Evolutionary conservation across 208 protist species (phyloP).

Genomic region (Acanthamoeba healyi): DNA sequence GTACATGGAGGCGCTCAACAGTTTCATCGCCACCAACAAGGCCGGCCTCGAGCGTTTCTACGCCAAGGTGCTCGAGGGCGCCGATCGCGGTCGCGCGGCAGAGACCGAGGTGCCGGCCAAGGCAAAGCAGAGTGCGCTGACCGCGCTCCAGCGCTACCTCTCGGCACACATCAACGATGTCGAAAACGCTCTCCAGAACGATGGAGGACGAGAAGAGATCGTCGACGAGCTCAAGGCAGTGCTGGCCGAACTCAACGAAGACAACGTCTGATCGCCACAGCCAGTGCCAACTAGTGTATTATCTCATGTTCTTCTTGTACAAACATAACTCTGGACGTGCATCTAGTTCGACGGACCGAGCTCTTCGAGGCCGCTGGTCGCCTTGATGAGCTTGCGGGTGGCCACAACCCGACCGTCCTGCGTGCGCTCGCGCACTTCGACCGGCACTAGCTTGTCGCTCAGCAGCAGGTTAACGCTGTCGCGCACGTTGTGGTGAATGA

Average conservation of each 20-base stretch:
- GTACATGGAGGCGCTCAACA: slow-evolving; percentile 80
- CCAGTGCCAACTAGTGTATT: too few relatives aligned
- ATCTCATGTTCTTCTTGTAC: too few relatives aligned
- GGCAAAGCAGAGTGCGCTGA: not conserved
- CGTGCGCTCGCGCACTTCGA: not conserved
- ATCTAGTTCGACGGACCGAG: too few relatives aligned
- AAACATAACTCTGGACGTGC: too few relatives aligned
- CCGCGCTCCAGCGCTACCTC: not conserved
- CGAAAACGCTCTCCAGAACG: not conserved
- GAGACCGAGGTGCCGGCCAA: not conserved
- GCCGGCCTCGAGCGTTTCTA: not conserved
- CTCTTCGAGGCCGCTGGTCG: too few relatives aligned
- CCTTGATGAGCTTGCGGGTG: too few relatives aligned
- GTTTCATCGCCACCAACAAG: slow-evolving; percentile 80
- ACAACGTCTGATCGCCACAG: not conserved
- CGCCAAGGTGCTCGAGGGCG: not conserved
- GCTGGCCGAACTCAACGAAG: not conserved
- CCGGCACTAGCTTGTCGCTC: not conserved
- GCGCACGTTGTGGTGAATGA: slow-evolving; percentile 1
- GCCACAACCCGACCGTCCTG: not conserved
- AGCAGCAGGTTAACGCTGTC: not conserved
- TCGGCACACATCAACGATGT: not conserved
- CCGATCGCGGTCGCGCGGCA: not conserved
- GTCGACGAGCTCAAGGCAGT: not conserved
- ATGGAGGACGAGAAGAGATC: not conserved